Conservation (phyloP, 1,284 basidiomycete genomes). For the Cryptococcus sp. region DNA sequence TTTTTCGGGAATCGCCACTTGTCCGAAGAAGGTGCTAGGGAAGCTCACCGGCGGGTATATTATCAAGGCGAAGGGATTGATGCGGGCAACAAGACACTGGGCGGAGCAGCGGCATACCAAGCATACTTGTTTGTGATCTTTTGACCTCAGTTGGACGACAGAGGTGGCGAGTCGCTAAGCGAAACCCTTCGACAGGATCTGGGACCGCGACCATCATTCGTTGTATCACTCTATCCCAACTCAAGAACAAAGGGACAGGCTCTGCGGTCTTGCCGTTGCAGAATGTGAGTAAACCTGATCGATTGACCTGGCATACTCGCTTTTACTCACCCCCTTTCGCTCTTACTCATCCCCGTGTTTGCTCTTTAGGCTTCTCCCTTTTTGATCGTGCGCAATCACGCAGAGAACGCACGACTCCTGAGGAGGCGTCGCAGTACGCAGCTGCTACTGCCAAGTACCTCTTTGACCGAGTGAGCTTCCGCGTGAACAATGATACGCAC, state of each 20-base stretch:
- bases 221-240: constrained; percentile 35
- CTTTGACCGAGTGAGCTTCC: constrained; percentile 38
- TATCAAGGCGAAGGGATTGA: constrained; percentile 35
- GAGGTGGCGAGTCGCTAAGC: background rate
- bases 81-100: constrained; percentile 40
- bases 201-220: constrained; percentile 46
- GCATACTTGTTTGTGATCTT: constrained; percentile 41
- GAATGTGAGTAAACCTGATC: constrained; percentile 36
- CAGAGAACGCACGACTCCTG: constrained; percentile 26
- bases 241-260: constrained; percentile 39
- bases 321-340: too few species aligned
- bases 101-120: constrained; percentile 50
- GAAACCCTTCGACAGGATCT: constrained; percentile 23
- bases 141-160: background rate
- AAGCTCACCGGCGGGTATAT: constrained; percentile 45
- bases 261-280: constrained; percentile 45
- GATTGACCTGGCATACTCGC: too few species aligned
- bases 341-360: background rate
- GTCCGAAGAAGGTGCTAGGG: constrained; percentile 39
- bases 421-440: constrained; percentile 44
- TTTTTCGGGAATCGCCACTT: constrained; percentile 44
- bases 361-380: constrained; percentile 36
- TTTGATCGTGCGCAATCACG: constrained; percentile 42
- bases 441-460: constrained; percentile 49
- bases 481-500: background rate